Percentiles rank a stretch among this genome's conserved stretches.
Conservation (phyloP, 768 basidiomycete genomes). For the Rhodotorula graminis region DNA sequence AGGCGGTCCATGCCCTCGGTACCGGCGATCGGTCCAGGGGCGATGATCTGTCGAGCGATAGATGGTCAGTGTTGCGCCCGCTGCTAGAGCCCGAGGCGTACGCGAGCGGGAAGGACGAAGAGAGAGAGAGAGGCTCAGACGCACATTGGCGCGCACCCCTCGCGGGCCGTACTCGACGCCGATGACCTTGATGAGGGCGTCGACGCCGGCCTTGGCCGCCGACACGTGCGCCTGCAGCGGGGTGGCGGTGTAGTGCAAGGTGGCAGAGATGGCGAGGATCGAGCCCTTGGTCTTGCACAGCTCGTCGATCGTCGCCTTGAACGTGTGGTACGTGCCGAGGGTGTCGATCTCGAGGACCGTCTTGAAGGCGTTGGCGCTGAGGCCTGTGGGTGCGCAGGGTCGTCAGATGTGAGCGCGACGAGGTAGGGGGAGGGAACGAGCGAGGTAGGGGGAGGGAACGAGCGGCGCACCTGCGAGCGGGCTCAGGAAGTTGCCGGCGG, state of each 20-base stretch:
- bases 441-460: not conserved
- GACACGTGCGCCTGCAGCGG: conserved; percentile 90
- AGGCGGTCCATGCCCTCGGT: conserved; percentile 61
- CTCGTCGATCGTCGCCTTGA: conserved; percentile 80
- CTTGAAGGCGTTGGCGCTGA: conserved; percentile 84
- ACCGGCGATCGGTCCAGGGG: conserved; percentile 72
- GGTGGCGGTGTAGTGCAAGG: conserved; percentile 70
- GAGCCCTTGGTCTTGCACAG: conserved; percentile 68
- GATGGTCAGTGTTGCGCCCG: no score
- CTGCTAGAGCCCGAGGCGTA: no score
- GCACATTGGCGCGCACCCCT: conserved; percentile 75
- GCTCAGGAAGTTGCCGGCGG: conserved; percentile 92
- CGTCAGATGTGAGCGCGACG: not conserved
- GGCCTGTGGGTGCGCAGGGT: conserved; percentile 29
- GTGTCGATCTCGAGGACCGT: conserved; percentile 91
- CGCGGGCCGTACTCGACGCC: conserved; percentile 91
- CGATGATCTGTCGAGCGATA: conserved; percentile 55
- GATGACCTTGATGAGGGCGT: conserved; percentile 76
- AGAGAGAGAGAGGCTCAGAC: conserved; percentile 12
- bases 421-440: no score
- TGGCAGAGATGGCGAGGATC: conserved; percentile 75
- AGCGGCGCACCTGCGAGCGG: conserved; percentile 56
- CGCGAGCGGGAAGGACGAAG: no score
- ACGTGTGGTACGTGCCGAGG: conserved; percentile 85
- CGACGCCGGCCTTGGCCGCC: conserved; percentile 89